Conservation (phyloP, 2,329 filamentous ascomycete species). For the Talaromyces rugulosus region DNA sequence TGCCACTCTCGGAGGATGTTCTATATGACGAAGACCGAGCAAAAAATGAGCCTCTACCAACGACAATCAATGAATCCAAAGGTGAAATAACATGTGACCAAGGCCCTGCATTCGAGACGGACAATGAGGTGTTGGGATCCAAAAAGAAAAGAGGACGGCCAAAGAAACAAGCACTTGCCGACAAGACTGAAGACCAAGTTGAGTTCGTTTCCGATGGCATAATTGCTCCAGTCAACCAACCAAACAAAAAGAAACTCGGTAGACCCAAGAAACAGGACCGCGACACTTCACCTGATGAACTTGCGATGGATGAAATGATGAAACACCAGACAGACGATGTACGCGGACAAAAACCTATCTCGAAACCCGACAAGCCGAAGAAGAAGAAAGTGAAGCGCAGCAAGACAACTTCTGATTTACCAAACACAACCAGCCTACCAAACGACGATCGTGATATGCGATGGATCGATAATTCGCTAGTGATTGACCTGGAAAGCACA, state of each 20-base stretch:
- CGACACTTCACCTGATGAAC: background rate
- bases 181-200: background rate
- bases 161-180: slow-evolving; percentile 22
- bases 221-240: background rate
- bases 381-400: slow-evolving; percentile 44
- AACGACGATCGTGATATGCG: slow-evolving; percentile 39
- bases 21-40: slow-evolving; percentile 16
- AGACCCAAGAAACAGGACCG: slow-evolving; percentile 9
- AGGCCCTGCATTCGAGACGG: slow-evolving; percentile 20
- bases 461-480: slow-evolving; percentile 35
- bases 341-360: background rate
- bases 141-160: slow-evolving; percentile 27
- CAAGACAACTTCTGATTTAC: slow-evolving; percentile 35
- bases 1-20: slow-evolving; percentile 32
- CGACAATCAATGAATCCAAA: slow-evolving; percentile 15
- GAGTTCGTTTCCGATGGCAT: background rate
- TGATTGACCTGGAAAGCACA: slow-evolving; percentile 13
- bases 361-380: slow-evolving; percentile 19
- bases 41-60: background rate
- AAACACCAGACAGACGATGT: background rate
- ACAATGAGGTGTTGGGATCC: slow-evolving; percentile 7
- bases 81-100: slow-evolving; percentile 26
- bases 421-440: slow-evolving; percentile 21
- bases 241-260: slow-evolving; percentile 6
- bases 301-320: background rate